phyloP scores from a whole-genome alignment of 164 flowering plant species.

The Platanus orientalis region DNA sequence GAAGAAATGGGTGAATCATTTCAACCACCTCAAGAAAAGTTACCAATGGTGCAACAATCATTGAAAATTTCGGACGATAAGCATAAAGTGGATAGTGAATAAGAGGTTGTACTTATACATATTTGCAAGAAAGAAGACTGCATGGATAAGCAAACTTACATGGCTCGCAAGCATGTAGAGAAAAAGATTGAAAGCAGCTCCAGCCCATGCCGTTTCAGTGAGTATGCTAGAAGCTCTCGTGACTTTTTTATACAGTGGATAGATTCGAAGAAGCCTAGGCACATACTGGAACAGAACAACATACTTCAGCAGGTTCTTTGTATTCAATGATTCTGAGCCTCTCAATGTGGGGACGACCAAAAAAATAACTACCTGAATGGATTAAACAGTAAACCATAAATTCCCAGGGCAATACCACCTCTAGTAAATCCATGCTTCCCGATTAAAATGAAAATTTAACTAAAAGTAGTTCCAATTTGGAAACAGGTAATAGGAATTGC shows the following conservation, averaged over 20 bases:
- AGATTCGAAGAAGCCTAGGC: constrained; percentile 66
- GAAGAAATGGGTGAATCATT: too few relatives aligned
- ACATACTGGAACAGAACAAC: constrained; percentile 72
- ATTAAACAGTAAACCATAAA: neutral
- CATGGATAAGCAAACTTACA: constrained; percentile 47
- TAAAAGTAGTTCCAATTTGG: too few relatives aligned
- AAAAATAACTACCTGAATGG: constrained; percentile 62
- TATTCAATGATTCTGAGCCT: constrained; percentile 54
- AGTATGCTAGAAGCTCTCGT: constrained; percentile 81
- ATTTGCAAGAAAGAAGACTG: too few relatives aligned
- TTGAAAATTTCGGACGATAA: too few relatives aligned
- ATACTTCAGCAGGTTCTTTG: constrained; percentile 70
- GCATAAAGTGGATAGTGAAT: too few relatives aligned
- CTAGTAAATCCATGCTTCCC: neutral
- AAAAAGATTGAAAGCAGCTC: constrained; percentile 88
- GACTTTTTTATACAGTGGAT: constrained; percentile 76
- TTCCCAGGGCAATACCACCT: neutral
- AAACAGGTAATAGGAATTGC: too few relatives aligned
- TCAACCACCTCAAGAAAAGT: too few relatives aligned
- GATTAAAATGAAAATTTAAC: neutral
- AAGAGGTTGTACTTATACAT: too few relatives aligned
- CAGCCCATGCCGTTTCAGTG: constrained; percentile 96
- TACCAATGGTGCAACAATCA: too few relatives aligned
- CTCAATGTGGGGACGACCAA: constrained; percentile 52
- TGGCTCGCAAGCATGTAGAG: constrained; percentile 99